Evolutionary conservation across 2,329 filamentous ascomycete species (phyloP).

Genomic region (Daldinia sp.): DNA sequence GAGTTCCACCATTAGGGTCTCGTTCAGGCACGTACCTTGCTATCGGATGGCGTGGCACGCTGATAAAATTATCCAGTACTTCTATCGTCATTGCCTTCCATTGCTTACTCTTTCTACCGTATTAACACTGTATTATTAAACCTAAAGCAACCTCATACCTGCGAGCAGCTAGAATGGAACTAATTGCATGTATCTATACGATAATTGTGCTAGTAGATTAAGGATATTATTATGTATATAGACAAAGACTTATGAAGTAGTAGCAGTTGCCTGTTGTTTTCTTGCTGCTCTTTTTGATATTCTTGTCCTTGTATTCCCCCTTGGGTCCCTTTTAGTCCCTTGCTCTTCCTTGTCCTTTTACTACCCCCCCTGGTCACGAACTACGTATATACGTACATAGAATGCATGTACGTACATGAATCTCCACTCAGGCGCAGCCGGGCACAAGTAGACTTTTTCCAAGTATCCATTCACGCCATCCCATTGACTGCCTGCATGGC

Average conservation of each 20-base stretch:
- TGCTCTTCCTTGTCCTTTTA: constrained; percentile 19
- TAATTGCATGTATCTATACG: too few relatives aligned
- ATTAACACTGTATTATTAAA: background rate
- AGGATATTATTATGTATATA: background rate
- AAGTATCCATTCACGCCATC: constrained; percentile 45
- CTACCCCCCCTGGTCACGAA: constrained; percentile 30
- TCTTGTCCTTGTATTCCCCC: constrained; percentile 7
- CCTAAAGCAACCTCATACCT: background rate
- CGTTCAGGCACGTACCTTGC: background rate
- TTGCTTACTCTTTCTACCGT: constrained; percentile 45
- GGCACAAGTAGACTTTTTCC: constrained; percentile 33
- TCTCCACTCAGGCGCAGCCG: constrained; percentile 32
- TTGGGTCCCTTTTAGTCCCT: constrained; percentile 17
- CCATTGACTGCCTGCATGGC: constrained; percentile 48
- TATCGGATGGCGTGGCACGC: constrained; percentile 45
- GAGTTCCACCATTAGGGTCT: constrained; percentile 11
- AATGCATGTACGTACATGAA: constrained; percentile 22
- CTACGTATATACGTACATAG: constrained; percentile 29
- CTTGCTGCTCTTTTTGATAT: constrained; percentile 11
- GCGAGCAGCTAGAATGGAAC: background rate
- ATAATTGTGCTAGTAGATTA: too few relatives aligned
- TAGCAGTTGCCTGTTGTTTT: constrained; percentile 18
- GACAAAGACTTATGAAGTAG: background rate
- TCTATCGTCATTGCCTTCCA: constrained; percentile 42
- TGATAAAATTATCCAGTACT: constrained; percentile 33